phyloP scores from a whole-genome alignment of 179 eudicot genomes.

The Silene vulgaris region DNA sequence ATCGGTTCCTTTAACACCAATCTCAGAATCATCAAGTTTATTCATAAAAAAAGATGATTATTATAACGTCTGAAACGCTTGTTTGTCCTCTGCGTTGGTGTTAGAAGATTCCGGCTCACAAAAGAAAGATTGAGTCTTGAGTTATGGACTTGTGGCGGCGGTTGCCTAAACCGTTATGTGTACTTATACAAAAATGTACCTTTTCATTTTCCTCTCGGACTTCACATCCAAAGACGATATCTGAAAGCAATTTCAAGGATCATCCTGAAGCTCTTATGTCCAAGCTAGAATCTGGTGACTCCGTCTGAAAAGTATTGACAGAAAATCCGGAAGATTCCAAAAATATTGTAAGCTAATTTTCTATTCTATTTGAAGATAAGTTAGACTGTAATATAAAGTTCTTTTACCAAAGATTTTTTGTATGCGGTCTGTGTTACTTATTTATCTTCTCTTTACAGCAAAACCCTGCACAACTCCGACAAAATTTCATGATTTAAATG shows the following conservation, averaged over 20 bases:
- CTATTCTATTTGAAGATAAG: neutral
- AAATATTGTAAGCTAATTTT: neutral
- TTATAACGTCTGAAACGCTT: neutral
- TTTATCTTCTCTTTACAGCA: neutral
- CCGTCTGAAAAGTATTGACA: neutral
- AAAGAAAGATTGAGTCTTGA: no score
- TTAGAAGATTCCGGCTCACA: no score
- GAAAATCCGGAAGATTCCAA: slow-evolving; percentile 4
- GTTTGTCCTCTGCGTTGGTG: neutral
- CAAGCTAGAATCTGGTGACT: slow-evolving; percentile 9
- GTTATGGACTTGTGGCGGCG: no score
- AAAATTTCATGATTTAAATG: slow-evolving; percentile 9
- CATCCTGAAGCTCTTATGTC: neutral
- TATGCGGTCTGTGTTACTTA: neutral
- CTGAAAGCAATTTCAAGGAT: neutral
- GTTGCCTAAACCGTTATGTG: neutral
- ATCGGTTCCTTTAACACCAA: no score
- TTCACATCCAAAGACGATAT: neutral
- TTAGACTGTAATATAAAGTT: neutral
- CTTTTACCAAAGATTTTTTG: neutral
- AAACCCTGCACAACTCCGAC: neutral
- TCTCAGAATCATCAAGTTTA: no score
- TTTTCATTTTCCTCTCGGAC: slow-evolving; percentile 3
- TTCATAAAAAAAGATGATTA: neutral
- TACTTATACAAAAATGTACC: slow-evolving; percentile 5